Percentiles rank a stretch among this genome's conserved stretches.
Evolutionary conservation across 2,329 filamentous ascomycete species (phyloP).

Genomic region (Neofusicoccum parvum): DNA sequence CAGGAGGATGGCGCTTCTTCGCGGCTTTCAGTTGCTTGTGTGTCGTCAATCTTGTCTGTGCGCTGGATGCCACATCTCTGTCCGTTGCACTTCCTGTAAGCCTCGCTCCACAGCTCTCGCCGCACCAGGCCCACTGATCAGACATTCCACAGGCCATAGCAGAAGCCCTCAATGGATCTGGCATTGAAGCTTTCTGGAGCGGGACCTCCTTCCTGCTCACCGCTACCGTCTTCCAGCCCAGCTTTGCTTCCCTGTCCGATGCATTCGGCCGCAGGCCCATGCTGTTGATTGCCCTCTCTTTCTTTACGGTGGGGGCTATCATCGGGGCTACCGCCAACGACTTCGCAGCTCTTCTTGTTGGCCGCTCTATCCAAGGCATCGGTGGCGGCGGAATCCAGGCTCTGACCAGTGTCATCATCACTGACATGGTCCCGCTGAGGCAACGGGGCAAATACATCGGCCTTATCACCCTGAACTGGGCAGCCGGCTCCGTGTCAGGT

Average conservation of each 20-base stretch:
- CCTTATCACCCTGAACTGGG: conserved; percentile 30
- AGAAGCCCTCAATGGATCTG: conserved; percentile 26
- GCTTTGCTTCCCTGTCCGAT: conserved; percentile 47
- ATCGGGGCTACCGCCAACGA: conserved; percentile 45
- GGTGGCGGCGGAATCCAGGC: conserved; percentile 55
- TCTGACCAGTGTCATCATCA: conserved; percentile 35
- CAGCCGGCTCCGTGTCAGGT: conserved; percentile 36
- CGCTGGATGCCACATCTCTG: conserved; percentile 30
- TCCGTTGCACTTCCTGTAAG: conserved; percentile 31
- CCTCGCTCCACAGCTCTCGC: background rate
- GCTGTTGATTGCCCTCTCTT: conserved; percentile 40
- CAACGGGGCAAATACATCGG: conserved; percentile 29
- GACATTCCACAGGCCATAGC: conserved; percentile 29
- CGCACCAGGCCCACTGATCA: too few relatives aligned
- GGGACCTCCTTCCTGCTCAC: conserved; percentile 71
- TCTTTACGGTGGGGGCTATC: conserved; percentile 51
- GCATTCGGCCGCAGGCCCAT: conserved; percentile 51
- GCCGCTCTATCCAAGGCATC: conserved; percentile 51
- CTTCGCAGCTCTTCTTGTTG: conserved; percentile 49
- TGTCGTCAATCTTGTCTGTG: conserved; percentile 30
- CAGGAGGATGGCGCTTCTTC: conserved; percentile 30
- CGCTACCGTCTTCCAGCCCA: conserved; percentile 62
- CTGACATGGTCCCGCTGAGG: conserved; percentile 24
- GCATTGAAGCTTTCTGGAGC: conserved; percentile 65
- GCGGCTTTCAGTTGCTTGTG: conserved; percentile 28